These are phyloP conservation scores for Elymus sibiricus DNA, from an alignment of 176 grass and related monocot species.

Conservation along the genomic window DNA sequence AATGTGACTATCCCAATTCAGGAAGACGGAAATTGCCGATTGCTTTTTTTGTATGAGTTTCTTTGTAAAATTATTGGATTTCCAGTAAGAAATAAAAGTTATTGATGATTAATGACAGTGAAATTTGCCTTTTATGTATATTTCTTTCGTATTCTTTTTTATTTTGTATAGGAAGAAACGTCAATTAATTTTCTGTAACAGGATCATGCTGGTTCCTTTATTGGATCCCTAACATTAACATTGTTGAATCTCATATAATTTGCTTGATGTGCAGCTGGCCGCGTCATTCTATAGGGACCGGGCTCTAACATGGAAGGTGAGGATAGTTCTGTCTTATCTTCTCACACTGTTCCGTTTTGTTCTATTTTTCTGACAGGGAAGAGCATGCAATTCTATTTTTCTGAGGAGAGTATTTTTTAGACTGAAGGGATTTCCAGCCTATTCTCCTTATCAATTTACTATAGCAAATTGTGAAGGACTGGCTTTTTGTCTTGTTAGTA, in stretches of 20 bases:
- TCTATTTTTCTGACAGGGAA: not conserved
- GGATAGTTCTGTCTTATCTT: not conserved
- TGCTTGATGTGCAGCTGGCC: constrained; percentile 54
- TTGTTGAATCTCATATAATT: constrained; percentile 4
- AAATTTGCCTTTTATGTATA: not conserved
- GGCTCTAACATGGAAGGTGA: constrained; percentile 90
- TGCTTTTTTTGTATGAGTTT: not conserved
- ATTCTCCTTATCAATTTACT: not conserved
- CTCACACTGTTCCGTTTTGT: not conserved
- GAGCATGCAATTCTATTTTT: not conserved
- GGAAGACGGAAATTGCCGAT: too few relatives aligned
- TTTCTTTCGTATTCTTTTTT: not conserved
- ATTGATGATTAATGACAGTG: not conserved
- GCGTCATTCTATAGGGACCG: constrained; percentile 83
- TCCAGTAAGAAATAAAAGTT: not conserved
- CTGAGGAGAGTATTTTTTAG: not conserved
- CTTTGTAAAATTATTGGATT: not conserved
- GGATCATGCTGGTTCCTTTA: not conserved
- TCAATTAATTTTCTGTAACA: not conserved
- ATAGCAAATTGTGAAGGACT: not conserved
- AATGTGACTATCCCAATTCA: too few relatives aligned
- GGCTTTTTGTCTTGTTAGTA: not conserved
- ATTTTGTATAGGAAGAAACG: not conserved
- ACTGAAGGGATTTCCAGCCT: not conserved
- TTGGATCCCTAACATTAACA: not conserved